Percentiles rank a stretch among this genome's conserved stretches.
Conservation (phyloP, 2,329 filamentous ascomycete genomes). For the Biscogniauxia mediterranea region DNA sequence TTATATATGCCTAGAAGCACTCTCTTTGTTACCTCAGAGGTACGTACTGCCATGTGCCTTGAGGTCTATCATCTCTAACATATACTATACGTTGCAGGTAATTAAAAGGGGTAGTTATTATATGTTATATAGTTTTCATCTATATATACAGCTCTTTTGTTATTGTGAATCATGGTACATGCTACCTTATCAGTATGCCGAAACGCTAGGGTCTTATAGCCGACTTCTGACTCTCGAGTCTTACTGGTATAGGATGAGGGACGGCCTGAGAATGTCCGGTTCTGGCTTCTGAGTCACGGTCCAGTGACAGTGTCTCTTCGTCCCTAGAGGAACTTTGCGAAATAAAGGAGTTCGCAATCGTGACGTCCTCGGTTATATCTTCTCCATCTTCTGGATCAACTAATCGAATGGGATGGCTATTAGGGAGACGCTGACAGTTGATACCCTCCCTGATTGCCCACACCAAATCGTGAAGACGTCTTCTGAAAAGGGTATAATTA, state of each 20-base stretch:
- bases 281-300: slow-evolving; percentile 5
- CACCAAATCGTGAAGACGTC: slow-evolving; percentile 17
- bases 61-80: too few species aligned
- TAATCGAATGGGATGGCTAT: background rate
- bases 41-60: too few species aligned
- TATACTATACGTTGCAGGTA: too few species aligned
- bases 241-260: slow-evolving; percentile 26
- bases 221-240: slow-evolving; percentile 15
- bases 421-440: background rate
- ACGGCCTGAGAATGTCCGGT: slow-evolving; percentile 32
- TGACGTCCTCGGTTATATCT: slow-evolving; percentile 8
- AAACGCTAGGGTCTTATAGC: slow-evolving; percentile 9
- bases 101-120: too few species aligned
- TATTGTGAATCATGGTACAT: too few species aligned
- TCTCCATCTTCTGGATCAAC: slow-evolving; percentile 5
- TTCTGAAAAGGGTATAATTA: background rate
- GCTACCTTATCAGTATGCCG: slow-evolving; percentile 8
- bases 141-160: too few species aligned
- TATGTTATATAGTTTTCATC: too few species aligned
- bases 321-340: slow-evolving; percentile 10
- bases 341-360: background rate
- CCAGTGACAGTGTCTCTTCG: slow-evolving; percentile 10
- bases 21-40: too few species aligned
- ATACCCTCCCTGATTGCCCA: background rate
- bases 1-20: too few species aligned